Percentiles rank a stretch among this genome's conserved stretches.
phyloP scores from a whole-genome alignment of 202 grass and related monocot species.

The Eragrostis tef region DNA sequence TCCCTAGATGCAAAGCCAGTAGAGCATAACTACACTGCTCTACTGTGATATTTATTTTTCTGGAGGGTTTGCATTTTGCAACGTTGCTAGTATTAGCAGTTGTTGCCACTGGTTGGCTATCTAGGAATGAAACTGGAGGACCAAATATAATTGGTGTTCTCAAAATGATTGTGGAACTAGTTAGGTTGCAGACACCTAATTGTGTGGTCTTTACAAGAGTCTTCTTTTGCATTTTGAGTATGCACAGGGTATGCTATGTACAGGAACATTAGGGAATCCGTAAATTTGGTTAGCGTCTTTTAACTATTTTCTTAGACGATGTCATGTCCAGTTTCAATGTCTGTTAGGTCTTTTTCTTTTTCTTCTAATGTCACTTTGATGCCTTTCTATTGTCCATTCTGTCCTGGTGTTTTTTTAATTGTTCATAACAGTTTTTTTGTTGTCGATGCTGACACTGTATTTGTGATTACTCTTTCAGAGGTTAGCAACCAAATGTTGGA shows the following conservation, averaged over 20 bases:
- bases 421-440: background rate
- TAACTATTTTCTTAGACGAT: background rate
- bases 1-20: constrained; percentile 49
- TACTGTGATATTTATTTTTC: constrained; percentile 35
- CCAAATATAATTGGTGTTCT: too few relatives aligned
- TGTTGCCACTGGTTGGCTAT: background rate
- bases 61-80: background rate
- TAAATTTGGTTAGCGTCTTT: constrained; percentile 14
- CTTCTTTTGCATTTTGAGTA: constrained; percentile 1
- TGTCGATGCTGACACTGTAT: constrained; percentile 1
- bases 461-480: constrained; percentile 58
- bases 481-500: constrained; percentile 98
- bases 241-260: constrained; percentile 5
- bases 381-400: background rate
- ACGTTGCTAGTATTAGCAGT: background rate
- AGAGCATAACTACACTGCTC: constrained; percentile 20
- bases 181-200: background rate
- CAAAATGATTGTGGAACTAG: constrained; percentile 32
- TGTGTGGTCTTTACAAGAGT: background rate
- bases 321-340: background rate
- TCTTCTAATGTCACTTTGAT: background rate
- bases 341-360: constrained; percentile 3
- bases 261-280: too few relatives aligned
- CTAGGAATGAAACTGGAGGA: too few relatives aligned
- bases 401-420: constrained; percentile 14